A percentile compares a stretch with the other conserved stretches of the same genome.
Evolutionary conservation across 768 basidiomycete genomes (phyloP).

Genomic region (Suillus luteus): DNA sequence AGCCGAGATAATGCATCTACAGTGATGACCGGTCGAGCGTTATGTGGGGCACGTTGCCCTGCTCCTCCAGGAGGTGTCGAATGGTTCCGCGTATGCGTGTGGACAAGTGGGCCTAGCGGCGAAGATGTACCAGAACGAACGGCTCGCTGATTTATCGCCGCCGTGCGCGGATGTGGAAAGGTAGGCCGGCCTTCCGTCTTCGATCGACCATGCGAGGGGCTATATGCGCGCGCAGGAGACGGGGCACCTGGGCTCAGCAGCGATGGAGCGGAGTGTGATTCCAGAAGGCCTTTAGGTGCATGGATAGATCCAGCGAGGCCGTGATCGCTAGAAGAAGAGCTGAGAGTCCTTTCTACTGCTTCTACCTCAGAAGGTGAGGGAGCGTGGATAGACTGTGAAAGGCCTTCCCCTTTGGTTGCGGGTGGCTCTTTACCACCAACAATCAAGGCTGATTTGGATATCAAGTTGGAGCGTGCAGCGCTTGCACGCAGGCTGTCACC

Average conservation of each 20-base stretch:
- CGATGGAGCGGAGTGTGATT: slow-evolving; percentile 37
- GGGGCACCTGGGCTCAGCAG: slow-evolving; percentile 31
- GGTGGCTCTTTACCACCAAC: slow-evolving; percentile 19
- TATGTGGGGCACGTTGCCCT: slow-evolving; percentile 44
- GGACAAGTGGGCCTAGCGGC: slow-evolving; percentile 40
- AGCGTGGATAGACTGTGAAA: slow-evolving; percentile 32
- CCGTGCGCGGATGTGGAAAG: slow-evolving; percentile 32
- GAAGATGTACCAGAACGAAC: slow-evolving; percentile 49
- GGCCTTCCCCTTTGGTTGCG: slow-evolving; percentile 22
- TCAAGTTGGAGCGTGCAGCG: slow-evolving; percentile 18
- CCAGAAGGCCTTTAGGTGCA: slow-evolving; percentile 47
- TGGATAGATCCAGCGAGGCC: slow-evolving; percentile 58
- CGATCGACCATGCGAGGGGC: slow-evolving; percentile 51
- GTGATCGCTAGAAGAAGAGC: slow-evolving; percentile 30
- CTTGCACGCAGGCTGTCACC: slow-evolving; percentile 20
- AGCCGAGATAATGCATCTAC: slow-evolving; percentile 69
- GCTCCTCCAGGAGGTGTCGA: slow-evolving; percentile 57
- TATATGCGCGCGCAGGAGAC: slow-evolving; percentile 32
- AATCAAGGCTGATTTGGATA: slow-evolving; percentile 14
- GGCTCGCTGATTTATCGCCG: slow-evolving; percentile 31
- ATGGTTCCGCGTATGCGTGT: slow-evolving; percentile 55
- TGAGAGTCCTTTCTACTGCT: slow-evolving; percentile 20
- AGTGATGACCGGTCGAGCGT: slow-evolving; percentile 68
- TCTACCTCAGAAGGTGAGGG: slow-evolving; percentile 20
- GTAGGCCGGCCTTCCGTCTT: slow-evolving; percentile 54